Evolutionary conservation across 1,139 yeast species (phyloP), one percentile per base, ranked within the genome.

Genomic region (Taphrina wiesneri): DNA sequence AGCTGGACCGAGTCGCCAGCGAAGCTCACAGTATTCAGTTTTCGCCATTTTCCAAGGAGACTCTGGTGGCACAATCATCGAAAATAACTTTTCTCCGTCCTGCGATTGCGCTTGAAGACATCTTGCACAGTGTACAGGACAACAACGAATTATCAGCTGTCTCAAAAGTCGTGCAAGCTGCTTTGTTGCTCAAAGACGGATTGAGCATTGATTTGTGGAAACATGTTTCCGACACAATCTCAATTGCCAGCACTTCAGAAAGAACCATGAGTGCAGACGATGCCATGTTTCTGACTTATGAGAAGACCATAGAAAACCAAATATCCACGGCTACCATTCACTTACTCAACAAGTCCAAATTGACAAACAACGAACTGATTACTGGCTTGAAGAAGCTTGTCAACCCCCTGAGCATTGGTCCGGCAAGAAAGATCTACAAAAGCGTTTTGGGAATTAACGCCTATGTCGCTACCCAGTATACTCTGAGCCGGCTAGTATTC

Each of bases 241-340:
- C 43, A 7, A 30, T 23, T 26, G 49, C 52, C 23, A 30, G 51
- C 21, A 17, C 51, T 4, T 30, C 57, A 17, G 64, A 60, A 13
- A 41, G 64, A n/a, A 60, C 64, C 5, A 17, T 60, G 28, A 51
- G 64, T 26, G 64, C 64, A 3, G 57, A 60, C 25, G 64, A 60
- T 23, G 34, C 47, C 30, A 60, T 60, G 64, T 60, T 39, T 26
- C 15, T 49, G 17, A 17, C 21, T 4, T 60, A 25, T 51, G 64
- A 60, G 26, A 41, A 51, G 25, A 28, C 57, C 5, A 32, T 60
- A 28, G 64, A 49, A 13, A 26, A 49, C 13, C 47, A 41, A 13
- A 13, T 60, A 3, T 43, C 64, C 11, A 36, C 23, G 5, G 19
- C 57, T 9, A 46, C 53, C 2, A n/a, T 34, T 21, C 17, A 11